Percentiles rank a stretch among this genome's conserved stretches.
phyloP scores from a whole-genome alignment of 768 basidiomycete species.

The Boletus speciosus region DNA sequence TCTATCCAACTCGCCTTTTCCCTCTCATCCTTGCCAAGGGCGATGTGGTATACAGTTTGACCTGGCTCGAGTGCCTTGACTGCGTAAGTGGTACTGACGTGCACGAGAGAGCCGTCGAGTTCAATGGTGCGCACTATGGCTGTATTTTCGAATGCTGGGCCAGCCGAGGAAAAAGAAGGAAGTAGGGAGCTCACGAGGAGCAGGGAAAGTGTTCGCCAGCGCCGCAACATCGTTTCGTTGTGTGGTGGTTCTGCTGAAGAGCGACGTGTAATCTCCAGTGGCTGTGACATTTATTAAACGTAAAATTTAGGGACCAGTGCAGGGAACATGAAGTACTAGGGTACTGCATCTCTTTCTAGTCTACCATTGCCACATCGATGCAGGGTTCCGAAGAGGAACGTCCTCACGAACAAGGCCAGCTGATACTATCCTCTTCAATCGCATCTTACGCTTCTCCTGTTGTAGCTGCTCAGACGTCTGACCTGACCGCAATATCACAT shows the following conservation, averaged over 20 bases:
- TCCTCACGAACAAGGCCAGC: slow-evolving; percentile 80
- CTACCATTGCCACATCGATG: slow-evolving; percentile 76
- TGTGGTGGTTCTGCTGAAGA: slow-evolving; percentile 28
- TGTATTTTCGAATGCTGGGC: slow-evolving; percentile 77
- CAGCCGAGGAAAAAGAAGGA: slow-evolving; percentile 38
- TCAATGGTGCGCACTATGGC: slow-evolving; percentile 87
- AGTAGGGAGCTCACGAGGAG: slow-evolving; percentile 42
- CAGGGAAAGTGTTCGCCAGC: slow-evolving; percentile 46
- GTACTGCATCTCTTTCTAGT: background rate
- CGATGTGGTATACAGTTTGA: slow-evolving; percentile 63
- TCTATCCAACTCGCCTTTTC: slow-evolving; percentile 73
- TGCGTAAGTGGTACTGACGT: slow-evolving; percentile 86
- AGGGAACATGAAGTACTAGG: background rate
- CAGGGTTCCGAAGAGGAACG: slow-evolving; percentile 69
- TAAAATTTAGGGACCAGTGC: background rate
- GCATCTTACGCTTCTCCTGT: slow-evolving; percentile 58
- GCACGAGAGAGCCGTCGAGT: slow-evolving; percentile 83
- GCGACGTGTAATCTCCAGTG: slow-evolving; percentile 19
- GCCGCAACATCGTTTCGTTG: slow-evolving; percentile 37
- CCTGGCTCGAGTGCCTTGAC: slow-evolving; percentile 67
- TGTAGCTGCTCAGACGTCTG: slow-evolving; percentile 69
- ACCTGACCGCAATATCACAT: slow-evolving; percentile 77
- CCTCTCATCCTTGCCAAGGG: slow-evolving; percentile 60
- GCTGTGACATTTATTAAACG: slow-evolving; percentile 14
- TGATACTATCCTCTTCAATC: slow-evolving; percentile 74